phyloP scores from a whole-genome alignment of 768 basidiomycete genomes.

The Tulasnella calospora region DNA sequence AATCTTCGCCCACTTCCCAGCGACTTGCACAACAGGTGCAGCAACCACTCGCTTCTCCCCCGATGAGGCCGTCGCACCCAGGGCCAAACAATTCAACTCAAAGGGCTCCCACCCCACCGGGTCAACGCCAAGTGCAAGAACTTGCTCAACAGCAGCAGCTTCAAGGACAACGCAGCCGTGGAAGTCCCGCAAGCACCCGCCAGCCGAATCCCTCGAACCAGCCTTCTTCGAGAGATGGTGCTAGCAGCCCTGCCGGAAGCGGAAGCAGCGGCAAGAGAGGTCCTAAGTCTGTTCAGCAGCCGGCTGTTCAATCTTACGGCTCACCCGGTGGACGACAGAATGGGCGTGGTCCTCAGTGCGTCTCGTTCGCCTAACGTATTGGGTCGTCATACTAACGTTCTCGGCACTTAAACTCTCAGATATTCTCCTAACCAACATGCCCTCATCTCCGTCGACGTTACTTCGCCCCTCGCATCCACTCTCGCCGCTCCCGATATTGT shows the following conservation, averaged over 20 bases:
- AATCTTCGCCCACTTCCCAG: neutral
- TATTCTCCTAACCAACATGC: slow-evolving; percentile 27
- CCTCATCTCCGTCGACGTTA: slow-evolving; percentile 25
- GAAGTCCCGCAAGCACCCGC: slow-evolving; percentile 23
- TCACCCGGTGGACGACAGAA: slow-evolving; percentile 13
- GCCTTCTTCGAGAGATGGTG: slow-evolving; percentile 13
- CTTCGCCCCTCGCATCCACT: slow-evolving; percentile 56
- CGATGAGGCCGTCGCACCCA: slow-evolving; percentile 15
- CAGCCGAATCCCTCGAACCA: slow-evolving; percentile 6
- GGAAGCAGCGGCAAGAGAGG: slow-evolving; percentile 9
- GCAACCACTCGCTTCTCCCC: slow-evolving; percentile 23
- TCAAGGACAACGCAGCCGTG: slow-evolving; percentile 20
- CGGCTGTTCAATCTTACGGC: neutral
- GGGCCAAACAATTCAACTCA: slow-evolving; percentile 15
- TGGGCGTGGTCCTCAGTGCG: slow-evolving; percentile 35
- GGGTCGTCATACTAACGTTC: neutral
- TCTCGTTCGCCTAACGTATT: neutral
- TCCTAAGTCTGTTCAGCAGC: neutral
- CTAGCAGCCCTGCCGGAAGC: slow-evolving; percentile 16
- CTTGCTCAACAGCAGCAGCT: slow-evolving; percentile 22
- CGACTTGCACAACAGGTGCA: slow-evolving; percentile 16
- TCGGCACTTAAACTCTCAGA: slow-evolving; percentile 1
- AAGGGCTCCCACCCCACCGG: neutral
- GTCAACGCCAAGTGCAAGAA: slow-evolving; percentile 20
- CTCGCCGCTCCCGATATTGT: slow-evolving; percentile 71